Percentiles rank a stretch among this genome's conserved stretches.
phyloP scores from a whole-genome alignment of 805 yeast species.

The Candida ascalaphidarum region DNA sequence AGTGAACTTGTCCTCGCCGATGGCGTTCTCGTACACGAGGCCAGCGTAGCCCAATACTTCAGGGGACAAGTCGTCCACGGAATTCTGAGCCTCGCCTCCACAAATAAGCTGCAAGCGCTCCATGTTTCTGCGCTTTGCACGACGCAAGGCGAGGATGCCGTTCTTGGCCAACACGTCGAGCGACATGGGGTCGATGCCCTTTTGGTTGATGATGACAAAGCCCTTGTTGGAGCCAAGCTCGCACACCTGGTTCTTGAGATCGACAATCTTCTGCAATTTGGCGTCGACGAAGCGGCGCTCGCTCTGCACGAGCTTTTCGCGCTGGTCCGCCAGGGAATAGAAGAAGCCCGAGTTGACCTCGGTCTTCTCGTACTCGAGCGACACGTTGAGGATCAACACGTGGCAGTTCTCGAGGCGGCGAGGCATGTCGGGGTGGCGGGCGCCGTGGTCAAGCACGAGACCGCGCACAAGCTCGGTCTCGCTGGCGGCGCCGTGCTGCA shows the following conservation, averaged over 20 bases:
- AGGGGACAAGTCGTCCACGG: slow-evolving; percentile 86
- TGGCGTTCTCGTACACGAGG: slow-evolving; percentile 79
- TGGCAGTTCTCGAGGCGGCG: slow-evolving; percentile 73
- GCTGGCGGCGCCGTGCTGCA: slow-evolving; percentile 86
- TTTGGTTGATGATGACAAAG: slow-evolving; percentile 93
- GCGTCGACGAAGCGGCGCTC: slow-evolving; percentile 94
- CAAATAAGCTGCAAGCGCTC: slow-evolving; percentile 93
- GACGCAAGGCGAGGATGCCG: slow-evolving; percentile 86
- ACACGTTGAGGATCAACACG: slow-evolving; percentile 83
- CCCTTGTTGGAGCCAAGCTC: slow-evolving; percentile 63
- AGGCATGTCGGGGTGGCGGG: slow-evolving; percentile 99
- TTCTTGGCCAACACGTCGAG: slow-evolving; percentile 89
- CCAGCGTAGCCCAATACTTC: slow-evolving; percentile 83
- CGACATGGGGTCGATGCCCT: slow-evolving; percentile 98
- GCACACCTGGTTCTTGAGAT: slow-evolving; percentile 87
- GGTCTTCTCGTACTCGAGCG: slow-evolving; percentile 93
- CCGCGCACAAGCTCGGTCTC: slow-evolving; percentile 83
- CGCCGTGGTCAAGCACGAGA: slow-evolving; percentile 94
- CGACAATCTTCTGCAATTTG: slow-evolving; percentile 83
- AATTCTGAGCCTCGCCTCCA: slow-evolving; percentile 97
- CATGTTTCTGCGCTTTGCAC: slow-evolving; percentile 99
- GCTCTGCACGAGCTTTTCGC: slow-evolving; percentile 87
- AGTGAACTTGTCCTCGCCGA: slow-evolving; percentile 97
- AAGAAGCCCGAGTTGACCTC: slow-evolving; percentile 95
- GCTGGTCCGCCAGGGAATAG: slow-evolving; percentile 91